Evolutionary conservation across 768 basidiomycete genomes (phyloP).

Genomic region (Coprinellus micaceus): DNA sequence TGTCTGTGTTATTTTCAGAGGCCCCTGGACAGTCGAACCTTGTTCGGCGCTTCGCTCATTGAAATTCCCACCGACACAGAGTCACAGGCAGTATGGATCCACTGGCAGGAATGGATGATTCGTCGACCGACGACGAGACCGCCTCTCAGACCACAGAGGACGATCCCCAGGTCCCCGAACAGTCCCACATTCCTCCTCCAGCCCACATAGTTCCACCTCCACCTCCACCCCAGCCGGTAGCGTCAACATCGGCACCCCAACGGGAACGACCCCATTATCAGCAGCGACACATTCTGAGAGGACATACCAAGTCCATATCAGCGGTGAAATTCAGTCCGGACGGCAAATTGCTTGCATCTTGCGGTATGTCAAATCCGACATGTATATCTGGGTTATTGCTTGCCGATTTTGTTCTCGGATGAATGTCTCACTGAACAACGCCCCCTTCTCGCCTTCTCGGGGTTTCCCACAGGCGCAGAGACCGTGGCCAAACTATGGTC

Average conservation of each 20-base stretch:
- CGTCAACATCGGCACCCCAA: constrained; percentile 24
- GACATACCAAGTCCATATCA: constrained; percentile 81
- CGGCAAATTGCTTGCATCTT: constrained; percentile 81
- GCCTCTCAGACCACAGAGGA: constrained; percentile 85
- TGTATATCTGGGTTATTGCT: constrained; percentile 11
- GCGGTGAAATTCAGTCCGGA: constrained; percentile 91
- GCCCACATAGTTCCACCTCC: constrained; percentile 28
- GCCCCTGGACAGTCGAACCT: neutral
- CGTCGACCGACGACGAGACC: constrained; percentile 56
- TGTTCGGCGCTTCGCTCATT: constrained; percentile 3
- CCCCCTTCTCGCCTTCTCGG: constrained; percentile 1
- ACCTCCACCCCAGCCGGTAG: constrained; percentile 27
- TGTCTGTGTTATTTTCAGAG: neutral
- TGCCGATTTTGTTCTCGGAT: constrained; percentile 12
- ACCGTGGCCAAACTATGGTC: constrained; percentile 81
- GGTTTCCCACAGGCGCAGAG: constrained; percentile 56
- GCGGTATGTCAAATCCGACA: constrained; percentile 50
- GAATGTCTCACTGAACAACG: constrained; percentile 10
- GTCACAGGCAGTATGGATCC: constrained; percentile 34
- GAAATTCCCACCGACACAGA: neutral
- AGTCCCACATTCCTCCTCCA: constrained; percentile 32
- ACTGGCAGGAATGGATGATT: constrained; percentile 46
- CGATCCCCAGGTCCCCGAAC: constrained; percentile 72
- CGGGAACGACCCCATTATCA: constrained; percentile 64
- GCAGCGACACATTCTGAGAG: constrained; percentile 61